A percentile compares a stretch with the other conserved stretches of the same genome.
These are phyloP conservation scores for Colletotrichum costaricense DNA, from an alignment of 2,329 filamentous ascomycete genomes.

Conservation along the genomic window DNA sequence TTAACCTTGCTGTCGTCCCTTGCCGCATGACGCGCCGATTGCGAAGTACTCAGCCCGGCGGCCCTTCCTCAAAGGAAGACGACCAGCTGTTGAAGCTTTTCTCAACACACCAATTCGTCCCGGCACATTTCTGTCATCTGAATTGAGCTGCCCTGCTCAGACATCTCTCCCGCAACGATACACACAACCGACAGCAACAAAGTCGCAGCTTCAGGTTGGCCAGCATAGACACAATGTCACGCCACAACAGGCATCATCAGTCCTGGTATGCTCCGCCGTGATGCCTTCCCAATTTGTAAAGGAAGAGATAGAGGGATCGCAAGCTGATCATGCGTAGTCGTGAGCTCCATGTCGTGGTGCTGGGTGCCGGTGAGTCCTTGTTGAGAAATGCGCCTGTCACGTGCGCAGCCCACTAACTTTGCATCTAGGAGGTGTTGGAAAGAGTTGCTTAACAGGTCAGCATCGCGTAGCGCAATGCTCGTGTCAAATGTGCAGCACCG, in stretches of 20 bases:
- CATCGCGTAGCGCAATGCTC: not conserved
- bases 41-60: conserved; percentile 8
- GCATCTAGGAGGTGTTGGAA: conserved; percentile 78
- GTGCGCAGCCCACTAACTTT: conserved; percentile 37
- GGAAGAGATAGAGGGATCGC: not conserved
- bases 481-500: not conserved
- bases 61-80: conserved; percentile 16
- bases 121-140: not conserved
- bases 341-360: conserved; percentile 85
- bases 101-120: not conserved
- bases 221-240: conserved; percentile 29
- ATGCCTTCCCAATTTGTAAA: not conserved
- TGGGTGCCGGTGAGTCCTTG: conserved; percentile 75
- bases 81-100: conserved; percentile 24
- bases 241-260: conserved; percentile 35
- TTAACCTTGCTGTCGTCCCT: conserved; percentile 20
- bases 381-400: conserved; percentile 22
- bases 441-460: conserved; percentile 90
- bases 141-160: not conserved
- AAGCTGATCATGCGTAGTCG: conserved; percentile 59
- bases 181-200: not conserved
- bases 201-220: not conserved
- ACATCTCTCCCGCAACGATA: not conserved
- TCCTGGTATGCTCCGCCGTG: conserved; percentile 31
- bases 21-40: conserved; percentile 33